phyloP scores from a whole-genome alignment of 495 filamentous ascomycete genomes.

The Penicillium alfredii region DNA sequence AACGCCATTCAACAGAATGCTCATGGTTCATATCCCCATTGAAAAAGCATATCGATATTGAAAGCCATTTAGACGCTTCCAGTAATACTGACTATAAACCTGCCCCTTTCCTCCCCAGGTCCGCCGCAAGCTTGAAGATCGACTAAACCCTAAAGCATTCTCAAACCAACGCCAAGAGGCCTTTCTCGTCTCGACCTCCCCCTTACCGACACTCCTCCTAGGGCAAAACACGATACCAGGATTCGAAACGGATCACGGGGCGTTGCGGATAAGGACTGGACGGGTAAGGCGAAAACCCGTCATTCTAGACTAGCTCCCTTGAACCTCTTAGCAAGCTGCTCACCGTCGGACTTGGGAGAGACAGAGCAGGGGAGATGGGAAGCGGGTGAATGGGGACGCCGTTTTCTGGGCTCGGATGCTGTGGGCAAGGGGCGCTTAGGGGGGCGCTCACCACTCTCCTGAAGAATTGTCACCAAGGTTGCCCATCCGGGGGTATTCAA shows the following conservation, averaged over 20 bases:
- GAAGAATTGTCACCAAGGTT: conserved; percentile 84
- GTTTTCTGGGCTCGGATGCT: conserved; percentile 28
- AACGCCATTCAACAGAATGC: too few relatives aligned
- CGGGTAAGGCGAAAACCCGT: conserved; percentile 15
- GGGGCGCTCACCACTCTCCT: conserved; percentile 94
- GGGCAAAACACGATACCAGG: neutral
- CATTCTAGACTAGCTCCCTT: conserved; percentile 92
- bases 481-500: conserved; percentile 84
- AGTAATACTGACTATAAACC: too few relatives aligned
- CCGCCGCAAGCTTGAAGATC: too few relatives aligned
- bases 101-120: too few relatives aligned
- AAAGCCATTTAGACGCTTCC: too few relatives aligned
- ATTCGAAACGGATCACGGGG: neutral
- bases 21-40: too few relatives aligned
- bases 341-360: conserved; percentile 48
- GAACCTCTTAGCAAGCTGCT: conserved; percentile 96
- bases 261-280: conserved; percentile 1
- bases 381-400: conserved; percentile 17
- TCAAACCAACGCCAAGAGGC: too few relatives aligned
- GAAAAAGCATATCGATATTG: too few relatives aligned
- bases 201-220: too few relatives aligned
- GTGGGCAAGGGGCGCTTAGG: conserved; percentile 66
- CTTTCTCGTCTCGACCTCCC: too few relatives aligned
- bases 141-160: too few relatives aligned
- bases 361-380: conserved; percentile 30